Base-by-base conservation (phyloP, 176 grass and related monocot species). In the Phragmites australis region DNA sequence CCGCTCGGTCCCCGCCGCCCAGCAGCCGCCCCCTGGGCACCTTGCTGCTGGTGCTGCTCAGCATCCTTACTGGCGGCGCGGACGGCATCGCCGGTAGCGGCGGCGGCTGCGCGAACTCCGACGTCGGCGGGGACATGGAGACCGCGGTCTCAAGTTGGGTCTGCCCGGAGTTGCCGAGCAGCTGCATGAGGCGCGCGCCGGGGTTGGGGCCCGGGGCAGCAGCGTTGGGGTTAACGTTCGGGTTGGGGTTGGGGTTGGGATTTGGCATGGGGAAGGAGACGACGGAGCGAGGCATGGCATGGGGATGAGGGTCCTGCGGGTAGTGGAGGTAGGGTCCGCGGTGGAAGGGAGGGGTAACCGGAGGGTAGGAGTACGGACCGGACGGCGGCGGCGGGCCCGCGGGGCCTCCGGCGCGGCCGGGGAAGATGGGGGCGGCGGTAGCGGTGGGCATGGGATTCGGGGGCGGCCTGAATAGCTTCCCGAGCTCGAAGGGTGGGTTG, bases 181-280 rank as follows among this genome's bases (percentile, higher is more conserved):
- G 88, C 77, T 94, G 92, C 96, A 99, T 99, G 54, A 99, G 96
- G 70, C 92, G 96, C 22, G 88, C 88, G 2, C 97, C 93, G 15
- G 82, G 84, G 84, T 97, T 97, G 65, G 94, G 21, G 40, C 79
- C 85, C 43, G 83, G 19, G 61, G 76, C 77, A 13, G 79, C 80
- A 9, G 85, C 66, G 80, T 59, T 90, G 58, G 87, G 78, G 54
- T 51, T 91, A 27, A 61, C 53, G 62, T 9, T 80, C 9, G 92
- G 68, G 58, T 55, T 90, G 2, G 87, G 63, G 60, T 82, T 76
- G 44, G 56, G 45, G 69, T 37, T 76, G 11, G 91, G 89, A 78
- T 39, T 77, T 12, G 88, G 90, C 70, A 88, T 50, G 47, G 86
- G 83, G 68, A 88, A 90, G 59, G 92, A 73, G 31, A 86, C 75